These are phyloP conservation scores for Trichophyton benhamiae DNA, from an alignment of 2,329 filamentous ascomycete genomes.

Conservation along the genomic window DNA sequence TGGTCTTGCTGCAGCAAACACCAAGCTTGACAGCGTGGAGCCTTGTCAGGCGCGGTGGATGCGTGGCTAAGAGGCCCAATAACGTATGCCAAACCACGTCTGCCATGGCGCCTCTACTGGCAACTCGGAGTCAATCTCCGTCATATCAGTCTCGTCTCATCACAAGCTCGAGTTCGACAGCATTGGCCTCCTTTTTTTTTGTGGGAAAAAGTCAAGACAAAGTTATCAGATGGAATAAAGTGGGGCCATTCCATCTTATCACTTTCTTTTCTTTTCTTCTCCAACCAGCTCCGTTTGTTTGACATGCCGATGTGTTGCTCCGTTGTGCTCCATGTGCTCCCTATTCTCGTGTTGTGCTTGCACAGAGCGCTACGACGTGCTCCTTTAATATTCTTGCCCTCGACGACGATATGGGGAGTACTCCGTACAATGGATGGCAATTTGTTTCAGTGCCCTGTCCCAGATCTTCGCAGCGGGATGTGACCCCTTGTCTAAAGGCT, in stretches of 20 bases:
- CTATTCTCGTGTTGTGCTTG: neutral
- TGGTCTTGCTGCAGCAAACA: neutral
- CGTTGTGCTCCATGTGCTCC: neutral
- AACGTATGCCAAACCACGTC: neutral
- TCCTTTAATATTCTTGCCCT: too few relatives aligned
- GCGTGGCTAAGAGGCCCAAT: neutral
- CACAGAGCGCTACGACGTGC: too few relatives aligned
- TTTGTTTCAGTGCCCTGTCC: too few relatives aligned
- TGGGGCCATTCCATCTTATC: neutral
- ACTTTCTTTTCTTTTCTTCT: neutral
- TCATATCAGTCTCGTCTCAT: too few relatives aligned
- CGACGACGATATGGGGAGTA: too few relatives aligned
- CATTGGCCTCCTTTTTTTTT: neutral
- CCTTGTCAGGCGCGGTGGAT: neutral
- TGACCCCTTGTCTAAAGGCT: too few relatives aligned
- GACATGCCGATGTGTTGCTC: neutral
- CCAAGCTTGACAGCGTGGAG: neutral
- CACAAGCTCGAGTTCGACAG: too few relatives aligned
- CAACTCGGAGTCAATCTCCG: too few relatives aligned
- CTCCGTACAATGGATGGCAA: too few relatives aligned
- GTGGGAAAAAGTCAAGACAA: neutral
- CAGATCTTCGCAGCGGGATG: too few relatives aligned
- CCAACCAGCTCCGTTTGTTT: neutral
- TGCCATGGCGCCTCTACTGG: too few relatives aligned
- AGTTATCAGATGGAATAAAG: slow-evolving; percentile 3